Evolutionary conservation across 768 basidiomycete species (phyloP).

Genomic region (Trametes coccinea): DNA sequence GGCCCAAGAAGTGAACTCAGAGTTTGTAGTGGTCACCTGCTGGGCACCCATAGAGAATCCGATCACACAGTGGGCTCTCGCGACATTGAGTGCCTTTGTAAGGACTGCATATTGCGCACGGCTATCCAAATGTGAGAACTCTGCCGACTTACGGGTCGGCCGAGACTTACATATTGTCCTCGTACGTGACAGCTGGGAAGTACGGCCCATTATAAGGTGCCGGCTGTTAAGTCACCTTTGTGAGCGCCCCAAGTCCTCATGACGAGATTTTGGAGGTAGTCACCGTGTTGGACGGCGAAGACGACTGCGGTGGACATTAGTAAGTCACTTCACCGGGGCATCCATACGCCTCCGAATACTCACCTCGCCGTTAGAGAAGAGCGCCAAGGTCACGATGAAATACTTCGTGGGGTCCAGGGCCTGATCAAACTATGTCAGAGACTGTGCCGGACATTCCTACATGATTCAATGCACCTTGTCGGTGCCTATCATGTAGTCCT

Average conservation of each 20-base stretch:
- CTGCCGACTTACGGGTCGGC: not conserved
- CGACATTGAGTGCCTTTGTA: conserved; percentile 46
- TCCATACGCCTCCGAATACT: conserved; percentile 8
- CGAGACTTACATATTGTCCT: conserved; percentile 52
- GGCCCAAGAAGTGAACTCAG: not conserved
- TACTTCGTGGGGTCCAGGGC: conserved; percentile 53
- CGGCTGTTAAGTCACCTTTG: conserved; percentile 37
- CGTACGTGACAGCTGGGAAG: conserved; percentile 56
- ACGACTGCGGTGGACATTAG: conserved; percentile 41
- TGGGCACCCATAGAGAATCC: conserved; percentile 67
- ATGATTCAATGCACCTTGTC: conserved; percentile 40
- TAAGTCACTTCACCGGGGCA: not conserved
- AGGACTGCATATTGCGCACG: conserved; percentile 57
- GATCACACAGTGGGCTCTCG: conserved; percentile 47
- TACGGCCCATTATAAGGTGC: conserved; percentile 58
- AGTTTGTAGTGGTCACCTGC: conserved; percentile 32
- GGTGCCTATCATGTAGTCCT: conserved; percentile 48
- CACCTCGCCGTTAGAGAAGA: conserved; percentile 63
- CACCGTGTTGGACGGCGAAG: conserved; percentile 63
- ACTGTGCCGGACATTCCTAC: not conserved
- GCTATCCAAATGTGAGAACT: conserved; percentile 29
- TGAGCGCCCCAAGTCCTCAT: not conserved
- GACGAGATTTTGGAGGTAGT: conserved; percentile 1
- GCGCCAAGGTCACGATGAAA: conserved; percentile 55
- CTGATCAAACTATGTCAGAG: conserved; percentile 28